phyloP scores from a whole-genome alignment of 176 grass and related monocot species.

The Musa beccarii region DNA sequence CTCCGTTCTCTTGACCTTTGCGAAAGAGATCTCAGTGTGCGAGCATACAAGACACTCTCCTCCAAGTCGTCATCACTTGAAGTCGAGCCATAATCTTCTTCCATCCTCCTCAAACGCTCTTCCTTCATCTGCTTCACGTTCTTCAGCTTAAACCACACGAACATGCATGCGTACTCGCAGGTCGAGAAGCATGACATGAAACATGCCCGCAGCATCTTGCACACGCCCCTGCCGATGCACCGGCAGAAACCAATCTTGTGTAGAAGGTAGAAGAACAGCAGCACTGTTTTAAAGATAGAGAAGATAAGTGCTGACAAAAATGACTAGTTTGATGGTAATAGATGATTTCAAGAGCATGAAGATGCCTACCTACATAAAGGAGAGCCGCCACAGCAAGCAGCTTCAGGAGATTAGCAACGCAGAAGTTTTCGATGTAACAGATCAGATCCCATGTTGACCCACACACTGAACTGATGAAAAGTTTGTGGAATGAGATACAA shows the following conservation, averaged over 20 bases:
- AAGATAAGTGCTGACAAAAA: conserved; percentile 7
- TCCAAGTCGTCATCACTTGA: conserved; percentile 20
- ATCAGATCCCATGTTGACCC: conserved; percentile 47
- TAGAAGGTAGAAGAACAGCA: conserved; percentile 42
- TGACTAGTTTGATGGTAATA: not conserved
- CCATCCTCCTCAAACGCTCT: conserved; percentile 12
- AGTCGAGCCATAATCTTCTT: conserved; percentile 26
- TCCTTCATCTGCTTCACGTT: conserved; percentile 4
- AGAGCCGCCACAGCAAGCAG: conserved; percentile 33
- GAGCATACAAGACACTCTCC: not conserved
- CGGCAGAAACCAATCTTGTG: conserved; percentile 40
- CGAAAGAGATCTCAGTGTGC: conserved; percentile 19
- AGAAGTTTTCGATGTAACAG: conserved; percentile 65
- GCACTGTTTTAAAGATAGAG: conserved; percentile 24
- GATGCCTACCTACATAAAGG: conserved; percentile 35
- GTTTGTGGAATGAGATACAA: not conserved
- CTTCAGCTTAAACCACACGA: conserved; percentile 31
- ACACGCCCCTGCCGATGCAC: conserved; percentile 25
- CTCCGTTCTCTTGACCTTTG: conserved; percentile 22
- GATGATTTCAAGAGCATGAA: not conserved
- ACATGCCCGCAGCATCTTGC: conserved; percentile 30
- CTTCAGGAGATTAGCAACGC: conserved; percentile 43
- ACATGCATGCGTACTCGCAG: conserved; percentile 22
- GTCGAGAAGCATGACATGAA: conserved; percentile 28
- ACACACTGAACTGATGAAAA: conserved; percentile 31